Base-by-base conservation (phyloP, 2,329 filamentous ascomycete genomes). In the Diaporthe citri region DNA sequence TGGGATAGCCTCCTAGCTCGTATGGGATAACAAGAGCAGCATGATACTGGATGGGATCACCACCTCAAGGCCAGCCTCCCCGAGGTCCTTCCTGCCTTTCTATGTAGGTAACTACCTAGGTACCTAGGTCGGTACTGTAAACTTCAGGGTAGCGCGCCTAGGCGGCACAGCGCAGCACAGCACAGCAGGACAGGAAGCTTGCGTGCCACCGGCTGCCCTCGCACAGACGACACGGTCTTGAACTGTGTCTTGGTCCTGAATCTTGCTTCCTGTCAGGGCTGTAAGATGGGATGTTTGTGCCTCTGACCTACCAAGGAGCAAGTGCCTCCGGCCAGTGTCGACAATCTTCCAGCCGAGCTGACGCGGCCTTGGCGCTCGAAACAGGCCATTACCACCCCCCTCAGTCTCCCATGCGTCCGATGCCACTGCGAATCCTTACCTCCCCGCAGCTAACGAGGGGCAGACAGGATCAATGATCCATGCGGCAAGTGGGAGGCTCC, bases 281-380 rank as follows among this genome's bases (percentile, higher is more conserved):
- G 36, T 41, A 34, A 60, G 12, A 60, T 60, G 34, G 17, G 5
- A 9, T 39, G 28, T 22, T 36, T 34, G 55, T 20, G 31, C 31
- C 25, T 57, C 13, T 12, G 31, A 41, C 56, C 22, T 41, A 10
- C 59, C 59, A 43, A 62, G 59, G 59, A 62, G 39, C n/a, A 31
- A 31, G 60, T 51, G 60, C 28, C 60, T 51, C 60, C 20, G 60
- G 60, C 5, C 60, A 25, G 28, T 39, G 5, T 12, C 36, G 43
- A 67, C 28, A 36, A 43, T 46, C 43, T n/a, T 41, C 59, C 39
- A 64, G 22, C 3, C 20, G 48, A 73, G 72, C 59, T 73, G 72
- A 73, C 60, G 72, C 72, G 72, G 72, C 60, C 72, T 67, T 41
- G 36, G 48, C 56, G 57, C 69, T 71, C 57, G 39, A 59, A 41